Evolutionary conservation across 2,329 filamentous ascomycete species (phyloP).

Genomic region (Diaporthe citriasiana): DNA sequence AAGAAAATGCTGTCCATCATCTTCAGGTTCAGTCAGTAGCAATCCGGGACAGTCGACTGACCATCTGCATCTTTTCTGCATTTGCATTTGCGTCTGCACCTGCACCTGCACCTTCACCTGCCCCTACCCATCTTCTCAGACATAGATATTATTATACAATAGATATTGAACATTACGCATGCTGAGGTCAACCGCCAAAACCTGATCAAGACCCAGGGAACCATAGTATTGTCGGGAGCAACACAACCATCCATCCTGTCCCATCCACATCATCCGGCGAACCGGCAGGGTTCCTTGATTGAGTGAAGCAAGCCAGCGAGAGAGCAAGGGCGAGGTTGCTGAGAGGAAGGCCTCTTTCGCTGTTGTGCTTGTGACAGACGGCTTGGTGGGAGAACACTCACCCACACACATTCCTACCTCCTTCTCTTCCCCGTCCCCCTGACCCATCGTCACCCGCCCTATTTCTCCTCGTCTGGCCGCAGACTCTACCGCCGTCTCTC

Average conservation of each 20-base stretch:
- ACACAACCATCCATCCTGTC: neutral
- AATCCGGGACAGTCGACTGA: neutral
- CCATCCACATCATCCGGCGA: neutral
- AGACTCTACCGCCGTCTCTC: slow-evolving; percentile 16
- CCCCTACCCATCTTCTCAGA: neutral
- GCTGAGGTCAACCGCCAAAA: slow-evolving; percentile 6
- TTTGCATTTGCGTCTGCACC: neutral
- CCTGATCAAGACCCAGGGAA: neutral
- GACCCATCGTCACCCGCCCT: slow-evolving; percentile 16
- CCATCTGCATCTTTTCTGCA: neutral
- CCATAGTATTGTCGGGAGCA: neutral
- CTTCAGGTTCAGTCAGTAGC: neutral
- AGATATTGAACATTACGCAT: neutral
- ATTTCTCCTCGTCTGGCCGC: slow-evolving; percentile 3
- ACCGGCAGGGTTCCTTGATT: slow-evolving; percentile 16
- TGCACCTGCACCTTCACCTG: neutral
- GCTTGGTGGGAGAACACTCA: neutral
- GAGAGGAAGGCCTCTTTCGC: neutral
- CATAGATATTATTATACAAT: neutral
- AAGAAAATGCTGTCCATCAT: neutral
- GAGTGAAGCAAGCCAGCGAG: neutral
- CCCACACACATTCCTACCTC: neutral
- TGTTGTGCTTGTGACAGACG: slow-evolving; percentile 13
- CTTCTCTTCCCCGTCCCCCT: neutral
- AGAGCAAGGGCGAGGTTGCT: neutral